Evolutionary conservation across 2,329 filamentous ascomycete genomes (phyloP), one percentile per base, ranked within the genome.

Genomic region (Metarhizium humberi): DNA sequence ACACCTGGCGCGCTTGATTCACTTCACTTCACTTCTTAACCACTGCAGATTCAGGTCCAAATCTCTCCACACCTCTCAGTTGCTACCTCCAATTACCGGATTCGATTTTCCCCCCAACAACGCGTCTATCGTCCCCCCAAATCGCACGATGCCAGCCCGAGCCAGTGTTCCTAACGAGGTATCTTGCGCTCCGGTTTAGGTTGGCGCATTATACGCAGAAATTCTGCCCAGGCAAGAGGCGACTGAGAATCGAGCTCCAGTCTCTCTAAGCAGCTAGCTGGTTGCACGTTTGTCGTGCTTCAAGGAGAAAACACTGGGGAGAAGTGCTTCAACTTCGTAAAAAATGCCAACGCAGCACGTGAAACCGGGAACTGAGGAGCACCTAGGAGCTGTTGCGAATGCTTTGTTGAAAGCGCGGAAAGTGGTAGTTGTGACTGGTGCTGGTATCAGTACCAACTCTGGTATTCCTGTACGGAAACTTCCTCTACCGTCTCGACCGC

Each of bases 371-470:
- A 76, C 79, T 58, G 71, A 74, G 60, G 73, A 78, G 59, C 72
- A 76, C 52, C 75, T 89, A n/a, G 83, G 86, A 62, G 72, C 79
- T 36, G 81, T 89, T 60, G 85, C 86, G 62, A 79, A 87, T 64
- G 70, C 75, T 3, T 71, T 89, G 48, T 78, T 79, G 59, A 85
- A 83, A 66, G 80, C 86, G 11, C 80, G 78, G 58, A 88, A 87
- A 66, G 77, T 88, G n/a, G 77, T 89, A 8, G 81, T 89, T 20
- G 75, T 89, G 36, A 89, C 86, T 0, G 86, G 86, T 51, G 86
- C 86, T 51, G 86, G 86, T 53, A 89, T 89, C 65, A 87, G 84
- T 65, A 89, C 86, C 52, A 89, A 88, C 66, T 88, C 84, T 59
- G 86, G 86, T 55, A 89, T 89, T 65, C 86, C 86, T 52, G 86